Base-by-base conservation (phyloP, 2,329 filamentous ascomycete genomes). In the Fusarium clavum region DNA sequence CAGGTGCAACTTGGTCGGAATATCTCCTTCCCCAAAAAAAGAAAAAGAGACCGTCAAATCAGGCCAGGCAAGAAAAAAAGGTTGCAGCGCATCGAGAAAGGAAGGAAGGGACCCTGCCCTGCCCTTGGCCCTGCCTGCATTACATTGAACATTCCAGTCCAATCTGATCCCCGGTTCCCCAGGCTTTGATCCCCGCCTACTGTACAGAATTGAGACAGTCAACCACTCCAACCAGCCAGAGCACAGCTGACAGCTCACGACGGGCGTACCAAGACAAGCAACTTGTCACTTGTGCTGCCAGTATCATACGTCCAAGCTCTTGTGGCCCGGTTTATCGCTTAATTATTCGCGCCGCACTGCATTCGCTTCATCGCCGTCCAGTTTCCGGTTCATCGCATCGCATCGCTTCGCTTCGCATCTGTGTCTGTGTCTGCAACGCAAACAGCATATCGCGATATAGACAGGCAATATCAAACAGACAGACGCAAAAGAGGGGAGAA, bases 151-250 rank as follows among this genome's bases (percentile, higher is more conserved):
- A 44, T 44, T 24, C 62, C 55, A 61, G 61, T 62, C 65, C 65
- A 66, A 62, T 73, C 69, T 57, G 56, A 64, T 64, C 72, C 72
- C 71, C 61, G 57, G 72, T 64, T 73, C 72, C 70, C 72, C 34
- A 72, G 69, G 67, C 64, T 69, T 64, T 57, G 34, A 57, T 57
- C 58, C 68, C 63, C 64, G 58, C 64, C 64, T 67, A 58, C 59
- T 25, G 54, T 54, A 46, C 43, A 58, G 52, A 68, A 54, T 55
- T 32, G 38, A 71, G 54, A 59, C 64, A 67, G 46, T 64, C 54
- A 54, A 55, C 45, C 54, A 61, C 55, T 65, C 54, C 53, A 72
- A 61, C 62, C 60, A 64, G 53, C 41, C 43, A 56, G 61, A 63
- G 57, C 46, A 59, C 57, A 73, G 60, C 66, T 62, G 59, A 49